phyloP scores from a whole-genome alignment of 164 flowering plant species.

The Akebia trifoliata region DNA sequence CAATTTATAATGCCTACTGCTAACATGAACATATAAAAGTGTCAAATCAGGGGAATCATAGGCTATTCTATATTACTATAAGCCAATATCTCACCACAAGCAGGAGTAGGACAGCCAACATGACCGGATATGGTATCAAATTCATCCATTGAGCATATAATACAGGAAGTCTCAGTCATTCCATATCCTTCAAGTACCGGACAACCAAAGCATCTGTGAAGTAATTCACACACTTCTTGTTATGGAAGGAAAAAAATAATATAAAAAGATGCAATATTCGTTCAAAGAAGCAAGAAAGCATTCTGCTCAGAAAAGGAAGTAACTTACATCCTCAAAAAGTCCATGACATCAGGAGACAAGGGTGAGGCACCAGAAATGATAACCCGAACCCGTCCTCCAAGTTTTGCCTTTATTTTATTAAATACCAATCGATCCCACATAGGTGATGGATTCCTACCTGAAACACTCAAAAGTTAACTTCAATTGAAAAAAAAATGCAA shows the following conservation, averaged over 20 bases:
- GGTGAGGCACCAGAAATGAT: slow-evolving; percentile 96
- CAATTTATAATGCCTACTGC: background rate
- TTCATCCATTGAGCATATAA: slow-evolving; percentile 60
- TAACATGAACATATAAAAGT: background rate
- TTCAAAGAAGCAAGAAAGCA: background rate
- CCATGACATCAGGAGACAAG: slow-evolving; percentile 93
- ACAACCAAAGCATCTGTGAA: slow-evolving; percentile 84
- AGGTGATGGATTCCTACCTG: slow-evolving; percentile 84
- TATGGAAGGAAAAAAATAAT: slow-evolving; percentile 2
- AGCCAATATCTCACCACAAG: slow-evolving; percentile 67
- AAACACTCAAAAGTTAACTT: slow-evolving; percentile 3
- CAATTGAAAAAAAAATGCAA: background rate
- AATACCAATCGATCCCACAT: slow-evolving; percentile 96
- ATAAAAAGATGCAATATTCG: background rate
- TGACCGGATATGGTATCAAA: slow-evolving; percentile 71
- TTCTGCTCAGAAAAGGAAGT: background rate
- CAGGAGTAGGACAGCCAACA: slow-evolving; percentile 91
- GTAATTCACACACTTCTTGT: slow-evolving; percentile 9
- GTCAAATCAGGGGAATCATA: background rate
- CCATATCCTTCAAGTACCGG: slow-evolving; percentile 87
- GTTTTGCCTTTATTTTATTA: slow-evolving; percentile 81
- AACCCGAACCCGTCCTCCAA: slow-evolving; percentile 87
- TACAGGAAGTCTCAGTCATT: slow-evolving; percentile 94
- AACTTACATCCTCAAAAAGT: slow-evolving; percentile 89
- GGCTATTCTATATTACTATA: background rate